Percentiles rank a stretch among this genome's conserved stretches.
phyloP scores from a whole-genome alignment of 371 early-diverging fungal species.

The Lichtheimia hyalospora region DNA sequence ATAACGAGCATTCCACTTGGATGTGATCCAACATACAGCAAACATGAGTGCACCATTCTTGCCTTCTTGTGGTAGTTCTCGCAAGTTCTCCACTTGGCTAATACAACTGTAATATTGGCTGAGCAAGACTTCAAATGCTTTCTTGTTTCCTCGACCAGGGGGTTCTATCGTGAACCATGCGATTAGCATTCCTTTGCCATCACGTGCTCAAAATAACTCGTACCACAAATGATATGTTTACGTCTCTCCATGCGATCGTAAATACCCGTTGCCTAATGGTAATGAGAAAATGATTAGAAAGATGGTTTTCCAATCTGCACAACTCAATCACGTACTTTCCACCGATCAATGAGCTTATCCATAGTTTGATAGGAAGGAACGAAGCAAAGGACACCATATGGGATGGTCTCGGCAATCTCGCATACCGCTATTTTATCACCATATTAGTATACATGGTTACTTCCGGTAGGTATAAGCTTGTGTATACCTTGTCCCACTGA shows the following conservation, averaged over 20 bases:
- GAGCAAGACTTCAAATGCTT: conserved; percentile 56
- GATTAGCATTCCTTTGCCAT: background rate
- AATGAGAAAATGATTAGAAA: background rate
- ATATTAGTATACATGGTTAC: background rate
- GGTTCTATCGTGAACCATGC: conserved; percentile 6
- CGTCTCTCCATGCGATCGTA: conserved; percentile 23
- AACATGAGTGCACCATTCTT: conserved; percentile 61
- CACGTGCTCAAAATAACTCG: background rate
- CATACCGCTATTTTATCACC: conserved; percentile 32
- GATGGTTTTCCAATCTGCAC: background rate
- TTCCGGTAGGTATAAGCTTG: background rate
- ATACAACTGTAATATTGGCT: conserved; percentile 45
- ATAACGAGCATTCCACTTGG: background rate
- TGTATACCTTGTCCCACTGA: conserved; percentile 59
- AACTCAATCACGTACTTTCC: conserved; percentile 29
- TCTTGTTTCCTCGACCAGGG: conserved; percentile 19
- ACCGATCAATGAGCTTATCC: conserved; percentile 51
- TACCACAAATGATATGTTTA: conserved; percentile 37
- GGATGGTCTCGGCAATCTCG: conserved; percentile 44
- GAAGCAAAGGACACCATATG: conserved; percentile 68
- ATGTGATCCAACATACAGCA: conserved; percentile 41
- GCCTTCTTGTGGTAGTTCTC: background rate
- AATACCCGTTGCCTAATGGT: conserved; percentile 32
- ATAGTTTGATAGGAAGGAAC: conserved; percentile 60
- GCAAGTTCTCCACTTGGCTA: conserved; percentile 8